Base-by-base conservation (phyloP, 129 eudicot genomes). In the Ambrosia trifida region DNA sequence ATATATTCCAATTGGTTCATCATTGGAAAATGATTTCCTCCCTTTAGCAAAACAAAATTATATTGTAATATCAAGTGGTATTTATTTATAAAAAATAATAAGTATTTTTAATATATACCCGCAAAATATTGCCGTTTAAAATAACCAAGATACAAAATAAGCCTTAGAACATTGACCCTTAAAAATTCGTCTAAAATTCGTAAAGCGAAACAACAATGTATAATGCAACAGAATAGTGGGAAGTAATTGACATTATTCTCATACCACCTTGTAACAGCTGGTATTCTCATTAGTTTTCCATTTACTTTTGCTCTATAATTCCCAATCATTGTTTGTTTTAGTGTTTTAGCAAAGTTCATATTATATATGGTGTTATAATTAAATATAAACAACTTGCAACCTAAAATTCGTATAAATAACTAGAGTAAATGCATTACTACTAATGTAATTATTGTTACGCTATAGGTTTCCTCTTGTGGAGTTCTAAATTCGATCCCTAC, bases 201-300 rank as follows among this genome's bases (percentile, higher is more conserved):
- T n/a, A 41, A 59, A 18, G 32, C 19, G 45, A 61, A 61, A 13
- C 62, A 69, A 51, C 19, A 35, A 52, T 4, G 32, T 60, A 7
- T 40, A 40, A 40, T 40, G 44, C 44, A 40, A 40, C 44, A 40
- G 62, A 4, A 49, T 50, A 19, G 54, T 74, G 40, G 53, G 51
- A 64, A 64, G 64, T 74, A 36, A 64, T 50, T 50, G 63, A 28
- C 64, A 36, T 38, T 19, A 65, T 74, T 40, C 72, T 62, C 63
- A 35, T 33, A 36, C 40, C 72, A 50, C 32, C 78, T 50, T 74
- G 52, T n/a, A 40, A 49, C 72, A 74, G 72, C 78, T 64, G 54
- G 45, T 64, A 74, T 74, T 64, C 78, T 64, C 65, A 74, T 74
- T 74, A 74, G n/a, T 74, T 74, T 73, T 31, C 54, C 35, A 19